Conservation (phyloP, 2,329 filamentous ascomycete genomes). For the Amauroascus verrucosus region DNA sequence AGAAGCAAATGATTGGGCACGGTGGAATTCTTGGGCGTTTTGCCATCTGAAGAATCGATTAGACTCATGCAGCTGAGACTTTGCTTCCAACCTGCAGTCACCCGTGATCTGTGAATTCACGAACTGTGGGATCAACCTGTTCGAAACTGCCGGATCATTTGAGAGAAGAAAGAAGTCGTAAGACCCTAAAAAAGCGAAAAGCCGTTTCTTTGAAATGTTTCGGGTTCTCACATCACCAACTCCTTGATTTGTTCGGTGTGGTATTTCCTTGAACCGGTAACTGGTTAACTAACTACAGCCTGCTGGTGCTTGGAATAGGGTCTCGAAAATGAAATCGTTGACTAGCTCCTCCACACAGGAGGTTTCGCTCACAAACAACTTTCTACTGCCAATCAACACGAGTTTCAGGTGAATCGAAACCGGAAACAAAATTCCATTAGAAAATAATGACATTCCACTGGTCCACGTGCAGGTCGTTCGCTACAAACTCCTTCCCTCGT, state of each 20-base stretch:
- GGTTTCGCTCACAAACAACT: no score
- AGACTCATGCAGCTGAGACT: background rate
- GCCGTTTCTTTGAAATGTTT: background rate
- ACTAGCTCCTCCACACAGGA: no score
- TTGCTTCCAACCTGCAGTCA: no score
- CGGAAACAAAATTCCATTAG: background rate
- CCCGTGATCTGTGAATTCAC: no score
- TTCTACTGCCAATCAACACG: background rate
- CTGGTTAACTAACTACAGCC: no score
- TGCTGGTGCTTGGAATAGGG: background rate
- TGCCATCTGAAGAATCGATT: background rate
- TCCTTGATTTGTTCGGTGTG: background rate
- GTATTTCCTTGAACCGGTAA: no score
- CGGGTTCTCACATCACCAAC: background rate
- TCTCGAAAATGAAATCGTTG: background rate
- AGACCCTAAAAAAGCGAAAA: background rate
- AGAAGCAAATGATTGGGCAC: background rate
- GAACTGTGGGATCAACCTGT: no score
- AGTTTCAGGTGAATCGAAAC: conserved; percentile 3
- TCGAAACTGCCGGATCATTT: no score
- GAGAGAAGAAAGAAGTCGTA: no score
- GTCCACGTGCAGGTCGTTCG: background rate
- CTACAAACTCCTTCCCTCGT: background rate
- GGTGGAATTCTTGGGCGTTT: background rate
- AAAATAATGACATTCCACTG: background rate